phyloP scores from a whole-genome alignment of 306 rosid genomes.

The Leucaena leucocephala region DNA sequence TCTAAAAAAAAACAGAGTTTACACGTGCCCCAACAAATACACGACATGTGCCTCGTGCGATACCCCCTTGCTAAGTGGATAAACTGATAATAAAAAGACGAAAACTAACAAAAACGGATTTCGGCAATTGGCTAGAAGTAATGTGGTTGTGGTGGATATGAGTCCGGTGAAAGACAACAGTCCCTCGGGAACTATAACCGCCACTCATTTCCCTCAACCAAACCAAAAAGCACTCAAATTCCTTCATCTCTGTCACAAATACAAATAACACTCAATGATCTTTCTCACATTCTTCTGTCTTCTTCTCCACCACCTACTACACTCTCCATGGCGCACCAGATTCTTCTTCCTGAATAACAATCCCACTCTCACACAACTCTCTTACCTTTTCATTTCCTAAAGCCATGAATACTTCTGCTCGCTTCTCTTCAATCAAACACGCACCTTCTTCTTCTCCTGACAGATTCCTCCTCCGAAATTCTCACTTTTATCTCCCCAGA shows the following conservation, averaged over 20 bases:
- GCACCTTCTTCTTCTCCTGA: constrained; percentile 37
- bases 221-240: constrained; percentile 25
- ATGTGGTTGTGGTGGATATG: constrained; percentile 11
- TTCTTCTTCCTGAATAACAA: background rate
- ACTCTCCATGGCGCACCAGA: background rate
- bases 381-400: background rate
- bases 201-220: constrained; percentile 51
- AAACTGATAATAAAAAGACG: background rate
- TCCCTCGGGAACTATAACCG: background rate
- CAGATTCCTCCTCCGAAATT: constrained; percentile 35
- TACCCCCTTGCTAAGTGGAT: background rate
- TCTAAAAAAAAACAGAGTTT: background rate
- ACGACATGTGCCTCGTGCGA: background rate
- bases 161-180: background rate
- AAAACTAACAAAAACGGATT: too few relatives aligned
- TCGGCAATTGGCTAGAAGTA: too few relatives aligned
- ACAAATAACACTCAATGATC: constrained; percentile 26
- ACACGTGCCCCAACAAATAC: background rate
- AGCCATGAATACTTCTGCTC: constrained; percentile 45
- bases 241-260: constrained; percentile 24
- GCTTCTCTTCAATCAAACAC: constrained; percentile 13
- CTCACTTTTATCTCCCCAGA: constrained; percentile 35
- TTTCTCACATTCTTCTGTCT: constrained; percentile 13
- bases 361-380: too few relatives aligned
- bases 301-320: constrained; percentile 16